Base-by-base conservation (phyloP, 2,329 filamentous ascomycete genomes). In the Botryotinia convoluta region DNA sequence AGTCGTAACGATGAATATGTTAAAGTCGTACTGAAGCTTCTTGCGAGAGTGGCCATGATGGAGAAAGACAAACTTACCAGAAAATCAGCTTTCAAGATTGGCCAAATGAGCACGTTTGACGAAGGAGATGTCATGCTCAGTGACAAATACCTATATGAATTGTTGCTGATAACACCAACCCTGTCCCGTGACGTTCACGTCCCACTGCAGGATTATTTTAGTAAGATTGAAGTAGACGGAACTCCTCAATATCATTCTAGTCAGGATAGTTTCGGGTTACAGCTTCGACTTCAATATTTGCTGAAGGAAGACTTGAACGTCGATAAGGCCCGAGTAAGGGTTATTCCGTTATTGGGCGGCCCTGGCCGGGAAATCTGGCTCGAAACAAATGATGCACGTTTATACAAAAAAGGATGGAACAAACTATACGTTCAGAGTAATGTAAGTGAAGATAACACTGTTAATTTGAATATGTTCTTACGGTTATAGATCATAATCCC, bases 1-100 rank as follows among this genome's bases (percentile, higher is more conserved):
- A 86, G 92, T 67, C 89, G 90, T 22, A 90, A 90, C 74, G 92
- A 95, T 70, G 93, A 97, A 75, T 97, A 94, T 78, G 90, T 95
- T 26, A 88, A 89, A 37, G 90, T 93, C 14, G 86, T 93, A 14
- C 85, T 98, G 22, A 92, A 92, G 78, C 84, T 98, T 1, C 83
- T 96, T 18, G 88, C 88, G 12, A 94, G 93, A 79, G 87, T 89
- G 0, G 90, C 88, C 6, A 83, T 83, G 0, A 85, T 86, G 0
- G 85, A 90, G 75, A 85, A 84, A 69, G 86, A 88, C 29, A 84
- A 84, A 37, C 79, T 86, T 8, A 79, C 82, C 42, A 82, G 81
- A 16, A 84, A 84, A 69, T 78, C 77, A 18, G 57, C 72, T 6
- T 75, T 78, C 16, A 74, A 74, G 45, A 44, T 78, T 5, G 73